Evolutionary conservation across 768 basidiomycete genomes (phyloP), one percentile per base, ranked within the genome.

Genomic region (Suillus variegatus): DNA sequence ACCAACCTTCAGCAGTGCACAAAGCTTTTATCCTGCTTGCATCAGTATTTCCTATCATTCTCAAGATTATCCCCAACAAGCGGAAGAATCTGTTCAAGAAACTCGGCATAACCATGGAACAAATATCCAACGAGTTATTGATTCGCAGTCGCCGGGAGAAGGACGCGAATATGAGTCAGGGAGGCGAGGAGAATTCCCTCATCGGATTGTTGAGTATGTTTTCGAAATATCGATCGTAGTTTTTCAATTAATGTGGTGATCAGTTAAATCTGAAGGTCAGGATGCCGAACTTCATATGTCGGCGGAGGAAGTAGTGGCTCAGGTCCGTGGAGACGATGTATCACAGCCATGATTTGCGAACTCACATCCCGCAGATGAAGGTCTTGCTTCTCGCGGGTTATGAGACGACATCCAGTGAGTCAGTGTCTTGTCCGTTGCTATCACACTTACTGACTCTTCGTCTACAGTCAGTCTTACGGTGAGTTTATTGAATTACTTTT

Each of bases 1-100:
- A 78, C 7, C 66, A 66, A 16, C 35, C 61, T 6, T 73, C 75
- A 6, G 51, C 74, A 6, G 40, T 80, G 55, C 75, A 76, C 22
- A 65, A 68, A 16, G 62, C 76, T 22, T 0, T 47, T 12, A 0
- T 22, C 10, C 46, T 22, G 46, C 5, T 47, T 12, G 46, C 46
- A 12, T 47, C 46, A 12, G n/a, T 12, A 2, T 47, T 47, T 22
- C 46, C 46, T 47, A 47, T 47, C 46, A 47, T 47, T 4, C n/a
- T 4, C 46, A 47, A 47, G n/a, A 47, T 47, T n/a, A n/a, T n/a
- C 5, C 46, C 46, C 46, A 47, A 10, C 4, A 47, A 47, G 46
- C 46, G 46, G 46, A 4, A 0, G 1, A 22, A n/a, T 12, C n/a
- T 47, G n/a, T 4, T 12, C 12, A 47, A 22, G n/a, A 22, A 47